Evolutionary conservation across 2,329 filamentous ascomycete species (phyloP), one percentile per base, ranked within the genome.

Genomic region (Mollisia scopiformis): DNA sequence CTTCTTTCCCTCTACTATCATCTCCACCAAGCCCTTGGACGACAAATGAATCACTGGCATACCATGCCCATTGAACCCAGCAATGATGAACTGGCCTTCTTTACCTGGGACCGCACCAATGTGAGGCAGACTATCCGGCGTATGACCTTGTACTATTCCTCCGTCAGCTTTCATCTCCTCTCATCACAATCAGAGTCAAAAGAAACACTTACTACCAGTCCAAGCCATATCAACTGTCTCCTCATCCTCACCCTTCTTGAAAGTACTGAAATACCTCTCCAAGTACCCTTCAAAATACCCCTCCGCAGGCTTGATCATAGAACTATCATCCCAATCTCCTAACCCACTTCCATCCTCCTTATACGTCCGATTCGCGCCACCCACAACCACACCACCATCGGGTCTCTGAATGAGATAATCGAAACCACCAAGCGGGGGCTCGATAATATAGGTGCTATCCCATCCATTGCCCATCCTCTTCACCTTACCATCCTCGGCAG

Each of bases 261-360:
- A 85, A 0, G 81, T 81, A 1, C 59, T 66, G 55, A 83, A 83
- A 47, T 76, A 75, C 3, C 74, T 67, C 61, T 80, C 77, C 76
- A 84, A 82, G 57, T 81, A 80, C 0, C 72, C 73, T n/a, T 79
- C 74, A 62, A 82, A 84, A 66, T 83, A 79, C 27, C 69, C 41
- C 31, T 75, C 74, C 10, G 21, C 43, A 21, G 43, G 47, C 2
- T 75, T 72, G n/a, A 85, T 79, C 3, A 79, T 66, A 6, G 71
- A 72, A 6, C 73, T 71, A 65, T 84, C 82, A 54, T 82, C 77
- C 31, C 77, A 78, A 19, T 75, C 79, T n/a, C 77, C 72, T 61
- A 79, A 79, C 25, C 74, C 67, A 5, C 72, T 58, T 33, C 16
- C 51, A 23, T 62, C 23, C 5, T 55, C 30, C 49, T 68, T 68